Percentiles rank a stretch among this genome's conserved stretches.
These are phyloP conservation scores for Tricholoma terreum DNA, from an alignment of 768 basidiomycete genomes.

Conservation along the genomic window DNA sequence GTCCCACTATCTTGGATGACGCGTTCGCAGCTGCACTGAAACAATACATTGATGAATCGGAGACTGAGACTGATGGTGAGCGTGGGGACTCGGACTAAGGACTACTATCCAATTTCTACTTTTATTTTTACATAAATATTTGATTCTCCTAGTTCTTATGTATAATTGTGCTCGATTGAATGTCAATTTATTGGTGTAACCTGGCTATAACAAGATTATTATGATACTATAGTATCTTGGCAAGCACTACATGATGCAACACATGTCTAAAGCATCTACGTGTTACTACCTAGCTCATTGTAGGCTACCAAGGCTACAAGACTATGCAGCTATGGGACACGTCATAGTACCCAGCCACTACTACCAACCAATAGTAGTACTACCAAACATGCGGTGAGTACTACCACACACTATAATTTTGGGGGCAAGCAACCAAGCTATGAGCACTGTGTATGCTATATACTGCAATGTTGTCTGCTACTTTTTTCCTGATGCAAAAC, in stretches of 20 bases:
- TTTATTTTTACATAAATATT: not conserved
- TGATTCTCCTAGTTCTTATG: not conserved
- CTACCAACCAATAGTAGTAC: not conserved
- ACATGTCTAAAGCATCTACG: not conserved
- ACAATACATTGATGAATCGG: not conserved
- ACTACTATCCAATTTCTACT: not conserved
- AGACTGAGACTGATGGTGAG: constrained; percentile 6
- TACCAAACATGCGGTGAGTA: not conserved
- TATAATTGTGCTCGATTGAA: not conserved
- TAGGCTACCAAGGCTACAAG: not conserved
- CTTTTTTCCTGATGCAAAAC: constrained; percentile 8
- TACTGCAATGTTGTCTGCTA: not conserved
- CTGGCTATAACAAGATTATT: not conserved
- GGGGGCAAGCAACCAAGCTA: constrained; percentile 3
- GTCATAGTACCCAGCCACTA: not conserved
- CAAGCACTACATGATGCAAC: no score
- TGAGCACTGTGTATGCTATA: not conserved
- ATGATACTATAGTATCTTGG: no score
- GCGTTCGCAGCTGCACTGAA: constrained; percentile 7
- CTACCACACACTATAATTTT: constrained; percentile 1
- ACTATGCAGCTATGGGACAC: not conserved
- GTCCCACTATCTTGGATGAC: not conserved
- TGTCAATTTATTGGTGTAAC: not conserved
- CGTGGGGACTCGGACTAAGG: not conserved
- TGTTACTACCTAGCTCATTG: not conserved